Conservation (phyloP, 306 rosid species). For the Coriaria nepalensis region DNA sequence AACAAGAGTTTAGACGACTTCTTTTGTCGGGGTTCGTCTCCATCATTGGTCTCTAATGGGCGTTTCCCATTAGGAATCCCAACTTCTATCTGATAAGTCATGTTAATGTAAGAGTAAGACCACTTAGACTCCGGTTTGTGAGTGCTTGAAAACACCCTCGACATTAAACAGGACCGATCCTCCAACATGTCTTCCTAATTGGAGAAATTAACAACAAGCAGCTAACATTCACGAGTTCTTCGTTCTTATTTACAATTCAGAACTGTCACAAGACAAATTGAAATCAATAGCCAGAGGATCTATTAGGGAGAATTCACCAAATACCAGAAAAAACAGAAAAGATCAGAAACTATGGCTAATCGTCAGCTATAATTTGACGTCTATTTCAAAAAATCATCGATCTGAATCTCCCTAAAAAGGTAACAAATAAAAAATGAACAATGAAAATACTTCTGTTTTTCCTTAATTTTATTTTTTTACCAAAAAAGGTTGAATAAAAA, state of each 20-base stretch:
- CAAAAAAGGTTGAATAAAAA: too few relatives aligned
- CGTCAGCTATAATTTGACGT: too few relatives aligned
- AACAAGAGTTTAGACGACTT: constrained; percentile 32
- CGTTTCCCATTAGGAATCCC: constrained; percentile 47
- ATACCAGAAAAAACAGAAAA: too few relatives aligned
- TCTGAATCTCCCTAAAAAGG: too few relatives aligned
- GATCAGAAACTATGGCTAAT: too few relatives aligned
- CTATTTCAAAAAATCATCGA: too few relatives aligned
- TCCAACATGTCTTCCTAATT: constrained; percentile 70
- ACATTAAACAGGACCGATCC: constrained; percentile 44
- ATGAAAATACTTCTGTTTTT: too few relatives aligned
- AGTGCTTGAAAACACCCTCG: constrained; percentile 58
- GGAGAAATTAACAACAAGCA: constrained; percentile 13
- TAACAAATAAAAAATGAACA: too few relatives aligned
- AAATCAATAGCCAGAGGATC: constrained; percentile 12
- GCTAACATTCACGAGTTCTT: constrained; percentile 1
- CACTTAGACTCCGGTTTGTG: constrained; percentile 54
- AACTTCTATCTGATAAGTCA: constrained; percentile 38
- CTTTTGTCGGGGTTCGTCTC: constrained; percentile 29
- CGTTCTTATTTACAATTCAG: too few relatives aligned
- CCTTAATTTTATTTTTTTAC: too few relatives aligned
- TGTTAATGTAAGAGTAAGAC: constrained; percentile 37
- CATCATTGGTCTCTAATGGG: constrained; percentile 29
- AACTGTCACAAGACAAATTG: too few relatives aligned
- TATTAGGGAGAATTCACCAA: constrained; percentile 25